A percentile compares a stretch with the other conserved stretches of the same genome.
Conservation (phyloP, 2,329 filamentous ascomycete species). For the Epichloe sibirici region DNA sequence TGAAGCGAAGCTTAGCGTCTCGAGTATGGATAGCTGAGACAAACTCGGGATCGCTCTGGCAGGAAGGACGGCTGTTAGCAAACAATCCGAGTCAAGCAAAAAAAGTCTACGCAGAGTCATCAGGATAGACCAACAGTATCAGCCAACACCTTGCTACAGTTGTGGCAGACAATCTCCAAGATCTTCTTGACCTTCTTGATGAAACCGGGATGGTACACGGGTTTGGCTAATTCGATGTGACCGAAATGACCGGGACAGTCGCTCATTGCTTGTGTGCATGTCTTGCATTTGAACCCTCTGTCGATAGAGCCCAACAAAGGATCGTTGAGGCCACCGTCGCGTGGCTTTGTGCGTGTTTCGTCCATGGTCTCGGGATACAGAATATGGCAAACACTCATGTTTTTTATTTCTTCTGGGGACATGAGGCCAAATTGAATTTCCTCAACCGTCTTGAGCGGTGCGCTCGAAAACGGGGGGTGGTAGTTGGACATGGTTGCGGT, state of each 20-base stretch:
- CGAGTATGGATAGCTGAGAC: constrained; percentile 68
- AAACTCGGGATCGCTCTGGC: constrained; percentile 75
- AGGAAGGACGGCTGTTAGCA: constrained; percentile 43
- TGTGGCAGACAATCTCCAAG: constrained; percentile 96
- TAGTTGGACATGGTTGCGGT: constrained; percentile 74
- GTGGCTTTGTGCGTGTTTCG: constrained; percentile 80
- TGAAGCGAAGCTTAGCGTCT: constrained; percentile 90
- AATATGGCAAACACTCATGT: constrained; percentile 93
- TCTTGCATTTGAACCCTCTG: constrained; percentile 87
- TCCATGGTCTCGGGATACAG: constrained; percentile 99
- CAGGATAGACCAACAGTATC: constrained; percentile 79
- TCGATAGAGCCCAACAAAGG: constrained; percentile 94
- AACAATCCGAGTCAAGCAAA: constrained; percentile 31
- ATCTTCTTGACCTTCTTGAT: constrained; percentile 99
- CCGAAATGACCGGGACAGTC: constrained; percentile 98
- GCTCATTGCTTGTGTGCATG: constrained; percentile 88
- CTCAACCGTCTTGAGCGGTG: constrained; percentile 92
- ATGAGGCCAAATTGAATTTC: constrained; percentile 98
- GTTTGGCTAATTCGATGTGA: constrained; percentile 93
- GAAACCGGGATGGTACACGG: constrained; percentile 91
- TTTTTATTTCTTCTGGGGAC: constrained; percentile 97
- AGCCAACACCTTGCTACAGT: constrained; percentile 93
- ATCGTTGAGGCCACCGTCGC: constrained; percentile 87
- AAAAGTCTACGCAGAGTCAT: constrained; percentile 42
- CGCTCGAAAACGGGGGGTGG: constrained; percentile 78